Percentiles rank a stretch among this genome's conserved stretches.
These are phyloP conservation scores for Royoungia palumana DNA, from an alignment of 768 basidiomycete species.

Conservation along the genomic window DNA sequence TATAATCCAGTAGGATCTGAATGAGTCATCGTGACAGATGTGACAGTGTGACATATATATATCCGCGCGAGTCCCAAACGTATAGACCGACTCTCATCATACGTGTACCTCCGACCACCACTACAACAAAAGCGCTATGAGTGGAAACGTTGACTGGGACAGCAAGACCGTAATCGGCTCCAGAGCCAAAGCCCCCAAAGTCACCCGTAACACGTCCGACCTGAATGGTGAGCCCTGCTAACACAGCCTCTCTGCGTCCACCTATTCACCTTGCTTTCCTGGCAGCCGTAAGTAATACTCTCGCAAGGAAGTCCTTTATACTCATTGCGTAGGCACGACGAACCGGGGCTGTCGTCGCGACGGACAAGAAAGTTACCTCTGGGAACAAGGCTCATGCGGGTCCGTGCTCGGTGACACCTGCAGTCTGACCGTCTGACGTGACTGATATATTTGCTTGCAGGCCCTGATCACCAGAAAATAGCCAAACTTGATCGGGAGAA, in stretches of 20 bases:
- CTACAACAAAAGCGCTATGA: constrained; percentile 27
- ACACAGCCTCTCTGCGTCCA: background rate
- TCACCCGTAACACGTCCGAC: constrained; percentile 56
- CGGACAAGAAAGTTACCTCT: constrained; percentile 72
- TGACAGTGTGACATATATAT: constrained; percentile 5
- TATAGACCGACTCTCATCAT: no score
- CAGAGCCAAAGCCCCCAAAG: constrained; percentile 62
- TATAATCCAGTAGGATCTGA: no score
- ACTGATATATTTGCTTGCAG: constrained; percentile 35
- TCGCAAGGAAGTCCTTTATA: background rate
- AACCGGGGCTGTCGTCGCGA: constrained; percentile 71
- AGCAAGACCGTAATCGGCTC: constrained; percentile 67
- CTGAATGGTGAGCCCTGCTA: constrained; percentile 42
- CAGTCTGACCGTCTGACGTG: background rate
- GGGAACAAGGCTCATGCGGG: constrained; percentile 77
- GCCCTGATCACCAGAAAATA: constrained; percentile 90
- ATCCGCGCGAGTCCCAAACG: no score
- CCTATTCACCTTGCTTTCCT: constrained; percentile 14
- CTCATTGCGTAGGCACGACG: constrained; percentile 58
- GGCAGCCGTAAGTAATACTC: constrained; percentile 48
- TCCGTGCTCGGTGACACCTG: constrained; percentile 28
- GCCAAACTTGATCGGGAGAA: constrained; percentile 94
- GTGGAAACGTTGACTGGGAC: constrained; percentile 65
- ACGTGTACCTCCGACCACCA: constrained; percentile 7
- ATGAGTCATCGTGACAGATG: background rate